Conservation (phyloP, 805 yeast genomes). For the Ogataea polymorpha region DNA sequence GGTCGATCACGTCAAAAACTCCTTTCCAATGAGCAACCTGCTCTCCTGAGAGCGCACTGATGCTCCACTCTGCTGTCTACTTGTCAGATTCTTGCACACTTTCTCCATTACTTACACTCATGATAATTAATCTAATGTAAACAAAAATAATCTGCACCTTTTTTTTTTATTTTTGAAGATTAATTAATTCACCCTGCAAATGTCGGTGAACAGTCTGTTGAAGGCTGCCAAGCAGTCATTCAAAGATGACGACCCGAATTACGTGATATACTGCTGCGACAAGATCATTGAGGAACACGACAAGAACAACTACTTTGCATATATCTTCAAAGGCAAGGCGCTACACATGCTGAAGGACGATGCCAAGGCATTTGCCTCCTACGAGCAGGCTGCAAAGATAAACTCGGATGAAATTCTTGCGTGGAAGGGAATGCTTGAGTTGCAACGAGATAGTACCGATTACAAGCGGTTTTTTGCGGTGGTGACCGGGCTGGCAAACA, state of each 20-base stretch:
- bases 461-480: constrained; percentile 45
- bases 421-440: constrained; percentile 76
- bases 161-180: background rate
- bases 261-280: constrained; percentile 54
- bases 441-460: constrained; percentile 38
- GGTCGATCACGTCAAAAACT: constrained; percentile 77
- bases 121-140: constrained; percentile 1
- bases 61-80: constrained; percentile 1
- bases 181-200: background rate
- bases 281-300: constrained; percentile 56
- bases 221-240: constrained; percentile 53
- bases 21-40: constrained; percentile 68
- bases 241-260: constrained; percentile 55
- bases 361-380: constrained; percentile 40
- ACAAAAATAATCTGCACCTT: background rate
- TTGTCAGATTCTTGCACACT: background rate
- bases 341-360: constrained; percentile 42
- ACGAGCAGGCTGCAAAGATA: constrained; percentile 46
- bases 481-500: constrained; percentile 42
- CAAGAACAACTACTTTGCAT: constrained; percentile 58
- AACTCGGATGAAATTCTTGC: constrained; percentile 56
- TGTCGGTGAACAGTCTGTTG: constrained; percentile 29
- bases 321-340: constrained; percentile 70
- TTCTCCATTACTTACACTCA: background rate
- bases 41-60: constrained; percentile 47